A percentile compares a stretch with the other conserved stretches of the same genome.
phyloP scores from a whole-genome alignment of 768 basidiomycete genomes.

The Royoungia palumana region DNA sequence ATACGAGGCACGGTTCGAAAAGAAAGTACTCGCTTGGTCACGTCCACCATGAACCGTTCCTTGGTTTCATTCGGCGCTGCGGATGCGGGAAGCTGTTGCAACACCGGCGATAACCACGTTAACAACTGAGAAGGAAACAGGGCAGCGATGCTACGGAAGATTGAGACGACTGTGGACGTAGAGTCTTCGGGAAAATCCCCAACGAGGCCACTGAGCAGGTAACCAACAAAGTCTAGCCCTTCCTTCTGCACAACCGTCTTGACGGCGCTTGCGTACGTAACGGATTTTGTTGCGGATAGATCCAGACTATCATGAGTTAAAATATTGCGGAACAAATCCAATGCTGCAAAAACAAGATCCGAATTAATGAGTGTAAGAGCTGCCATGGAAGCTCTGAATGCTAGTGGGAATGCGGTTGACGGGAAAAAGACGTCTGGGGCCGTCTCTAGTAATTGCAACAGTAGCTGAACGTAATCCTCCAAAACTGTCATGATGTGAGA shows the following conservation, averaged over 20 bases:
- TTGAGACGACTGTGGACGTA: slow-evolving; percentile 64
- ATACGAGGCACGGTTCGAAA: neutral
- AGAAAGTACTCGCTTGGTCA: slow-evolving; percentile 58
- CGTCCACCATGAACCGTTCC: slow-evolving; percentile 66
- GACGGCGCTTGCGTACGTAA: slow-evolving; percentile 61
- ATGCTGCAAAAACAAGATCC: slow-evolving; percentile 75
- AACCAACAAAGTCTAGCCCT: slow-evolving; percentile 67
- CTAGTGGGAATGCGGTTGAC: slow-evolving; percentile 71
- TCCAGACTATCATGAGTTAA: slow-evolving; percentile 70
- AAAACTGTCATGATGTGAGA: slow-evolving; percentile 56
- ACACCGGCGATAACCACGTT: slow-evolving; percentile 65
- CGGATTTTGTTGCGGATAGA: slow-evolving; percentile 50
- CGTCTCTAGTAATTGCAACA: slow-evolving; percentile 62
- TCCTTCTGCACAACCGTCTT: slow-evolving; percentile 60
- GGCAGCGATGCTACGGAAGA: slow-evolving; percentile 66
- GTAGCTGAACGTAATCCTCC: slow-evolving; percentile 88
- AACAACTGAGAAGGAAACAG: slow-evolving; percentile 69
- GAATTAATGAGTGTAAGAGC: slow-evolving; percentile 80
- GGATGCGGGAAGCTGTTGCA: slow-evolving; percentile 65
- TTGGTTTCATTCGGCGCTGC: slow-evolving; percentile 64
- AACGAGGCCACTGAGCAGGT: slow-evolving; percentile 73
- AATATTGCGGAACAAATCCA: slow-evolving; percentile 77
- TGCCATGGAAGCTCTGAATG: slow-evolving; percentile 72
- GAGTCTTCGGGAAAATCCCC: slow-evolving; percentile 89
- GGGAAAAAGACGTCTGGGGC: slow-evolving; percentile 77